A percentile compares a stretch with the other conserved stretches of the same genome.
Conservation (phyloP, 306 rosid genomes). For the Nissolia schottii region DNA sequence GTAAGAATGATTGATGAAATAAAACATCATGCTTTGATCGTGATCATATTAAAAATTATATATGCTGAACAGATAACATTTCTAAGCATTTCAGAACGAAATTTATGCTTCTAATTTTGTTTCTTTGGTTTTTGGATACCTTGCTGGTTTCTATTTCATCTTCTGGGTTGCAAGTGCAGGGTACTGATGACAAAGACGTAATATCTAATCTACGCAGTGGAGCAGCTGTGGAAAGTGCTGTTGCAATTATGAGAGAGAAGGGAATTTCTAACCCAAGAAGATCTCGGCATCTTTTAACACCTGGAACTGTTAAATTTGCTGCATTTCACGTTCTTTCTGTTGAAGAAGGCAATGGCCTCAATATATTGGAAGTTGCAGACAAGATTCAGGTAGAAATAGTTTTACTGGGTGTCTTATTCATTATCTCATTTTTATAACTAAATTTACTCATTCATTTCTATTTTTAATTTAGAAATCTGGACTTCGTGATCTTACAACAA, state of each 20-base stretch:
- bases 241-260: slow-evolving; percentile 64
- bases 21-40: neutral
- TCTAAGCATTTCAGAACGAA: neutral
- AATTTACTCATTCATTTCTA: neutral
- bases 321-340: slow-evolving; percentile 84
- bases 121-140: neutral
- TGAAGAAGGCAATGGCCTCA: slow-evolving; percentile 73
- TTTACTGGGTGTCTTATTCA: neutral
- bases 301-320: slow-evolving; percentile 86
- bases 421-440: neutral
- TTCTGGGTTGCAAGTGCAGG: slow-evolving; percentile 45
- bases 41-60: neutral
- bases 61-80: neutral
- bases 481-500: slow-evolving; percentile 73
- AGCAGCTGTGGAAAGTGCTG: slow-evolving; percentile 64
- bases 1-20: neutral
- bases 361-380: slow-evolving; percentile 69
- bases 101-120: neutral
- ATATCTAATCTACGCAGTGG: slow-evolving; percentile 70
- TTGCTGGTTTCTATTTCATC: neutral
- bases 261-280: slow-evolving; percentile 59
- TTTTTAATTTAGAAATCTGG: slow-evolving; percentile 62
- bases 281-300: slow-evolving; percentile 68
- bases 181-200: slow-evolving; percentile 46
- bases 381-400: slow-evolving; percentile 61